Conservation (phyloP, 306 rosid genomes). For the Argentina anserina region DNA sequence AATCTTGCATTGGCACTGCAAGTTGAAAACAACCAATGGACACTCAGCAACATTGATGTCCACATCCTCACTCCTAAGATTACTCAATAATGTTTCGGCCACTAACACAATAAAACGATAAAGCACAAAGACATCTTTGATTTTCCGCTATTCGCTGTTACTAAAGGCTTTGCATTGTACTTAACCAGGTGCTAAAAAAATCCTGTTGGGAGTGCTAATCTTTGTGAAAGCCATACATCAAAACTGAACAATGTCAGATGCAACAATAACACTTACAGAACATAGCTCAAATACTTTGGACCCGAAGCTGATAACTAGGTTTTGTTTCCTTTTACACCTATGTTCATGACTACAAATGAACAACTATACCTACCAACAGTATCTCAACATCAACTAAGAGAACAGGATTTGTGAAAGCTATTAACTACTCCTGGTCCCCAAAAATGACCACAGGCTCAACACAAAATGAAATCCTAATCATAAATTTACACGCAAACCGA, state of each 20-base stretch:
- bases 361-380: neutral
- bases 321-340: neutral
- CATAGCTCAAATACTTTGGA: neutral
- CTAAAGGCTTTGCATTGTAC: neutral
- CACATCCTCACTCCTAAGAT: too few relatives aligned
- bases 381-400: neutral
- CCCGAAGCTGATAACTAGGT: neutral
- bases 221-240: neutral
- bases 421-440: slow-evolving; percentile 9
- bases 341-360: neutral
- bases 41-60: neutral
- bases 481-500: slow-evolving; percentile 21
- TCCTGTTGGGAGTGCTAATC: neutral
- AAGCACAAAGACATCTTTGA: neutral
- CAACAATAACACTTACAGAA: neutral
- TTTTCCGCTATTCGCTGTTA: neutral
- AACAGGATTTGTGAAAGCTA: neutral
- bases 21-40: neutral
- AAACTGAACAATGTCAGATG: neutral
- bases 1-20: neutral
- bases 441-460: slow-evolving; percentile 1
- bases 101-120: neutral
- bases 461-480: neutral
- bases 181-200: neutral
- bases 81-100: neutral